A percentile compares a stretch with the other conserved stretches of the same genome.
phyloP scores from a whole-genome alignment of 2,329 filamentous ascomycete genomes.

The Microdochium bolleyi region DNA sequence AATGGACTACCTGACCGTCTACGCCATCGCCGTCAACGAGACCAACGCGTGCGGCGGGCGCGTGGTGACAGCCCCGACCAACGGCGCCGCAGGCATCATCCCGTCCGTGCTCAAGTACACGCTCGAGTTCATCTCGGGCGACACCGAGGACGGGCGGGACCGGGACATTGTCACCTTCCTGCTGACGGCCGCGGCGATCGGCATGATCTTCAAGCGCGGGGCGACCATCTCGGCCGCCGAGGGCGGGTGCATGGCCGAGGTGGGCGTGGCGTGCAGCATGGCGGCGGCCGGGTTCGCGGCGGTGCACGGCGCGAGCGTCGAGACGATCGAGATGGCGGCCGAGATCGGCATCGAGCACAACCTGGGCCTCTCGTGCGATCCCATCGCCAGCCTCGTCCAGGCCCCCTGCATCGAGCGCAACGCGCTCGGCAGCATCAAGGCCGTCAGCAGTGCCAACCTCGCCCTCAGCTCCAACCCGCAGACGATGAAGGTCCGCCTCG shows the following conservation, averaged over 20 bases:
- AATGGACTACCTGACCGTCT: slow-evolving; percentile 42
- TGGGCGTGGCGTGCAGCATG: slow-evolving; percentile 44
- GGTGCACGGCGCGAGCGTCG: slow-evolving; percentile 41
- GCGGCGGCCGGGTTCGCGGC: slow-evolving; percentile 41
- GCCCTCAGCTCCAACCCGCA: slow-evolving; percentile 35
- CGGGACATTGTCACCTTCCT: slow-evolving; percentile 40
- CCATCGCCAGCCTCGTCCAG: slow-evolving; percentile 40
- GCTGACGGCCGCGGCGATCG: slow-evolving; percentile 39
- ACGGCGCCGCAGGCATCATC: slow-evolving; percentile 42
- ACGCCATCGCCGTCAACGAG: slow-evolving; percentile 44
- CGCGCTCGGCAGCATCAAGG: slow-evolving; percentile 41
- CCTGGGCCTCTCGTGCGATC: slow-evolving; percentile 40
- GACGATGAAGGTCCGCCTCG: slow-evolving; percentile 38
- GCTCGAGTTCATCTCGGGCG: slow-evolving; percentile 40
- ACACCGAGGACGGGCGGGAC: slow-evolving; percentile 28
- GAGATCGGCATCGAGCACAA: slow-evolving; percentile 47
- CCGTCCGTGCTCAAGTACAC: slow-evolving; percentile 42
- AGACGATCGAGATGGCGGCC: slow-evolving; percentile 41
- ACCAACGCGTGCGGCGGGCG: slow-evolving; percentile 43
- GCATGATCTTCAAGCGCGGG: slow-evolving; percentile 45
- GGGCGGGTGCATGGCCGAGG: slow-evolving; percentile 45
- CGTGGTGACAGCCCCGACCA: slow-evolving; percentile 43
- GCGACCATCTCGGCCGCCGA: slow-evolving; percentile 43
- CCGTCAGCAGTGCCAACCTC: slow-evolving; percentile 40
- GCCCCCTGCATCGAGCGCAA: slow-evolving; percentile 44